A percentile compares a stretch with the other conserved stretches of the same genome.
Evolutionary conservation across 1,139 yeast genomes (phyloP).

Genomic region (Lipomyces yarrowii): DNA sequence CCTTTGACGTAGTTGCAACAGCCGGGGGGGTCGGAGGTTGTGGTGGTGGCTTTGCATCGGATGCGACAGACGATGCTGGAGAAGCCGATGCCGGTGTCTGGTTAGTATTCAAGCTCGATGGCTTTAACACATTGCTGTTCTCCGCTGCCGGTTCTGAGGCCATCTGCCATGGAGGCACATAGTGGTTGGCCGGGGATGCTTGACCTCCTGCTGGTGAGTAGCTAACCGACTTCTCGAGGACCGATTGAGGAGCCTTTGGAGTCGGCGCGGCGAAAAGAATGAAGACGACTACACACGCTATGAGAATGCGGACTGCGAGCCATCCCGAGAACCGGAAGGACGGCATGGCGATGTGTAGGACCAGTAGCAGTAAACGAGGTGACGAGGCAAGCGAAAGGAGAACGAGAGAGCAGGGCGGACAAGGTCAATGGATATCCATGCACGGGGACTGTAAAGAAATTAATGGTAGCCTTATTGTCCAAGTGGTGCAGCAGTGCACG

Average conservation of each 20-base stretch:
- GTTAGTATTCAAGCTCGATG: not conserved
- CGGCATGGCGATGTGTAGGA: slow-evolving; percentile 1
- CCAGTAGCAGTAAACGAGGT: not conserved
- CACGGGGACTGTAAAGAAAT: not conserved
- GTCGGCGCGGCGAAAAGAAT: slow-evolving; percentile 7
- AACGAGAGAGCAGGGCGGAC: not conserved
- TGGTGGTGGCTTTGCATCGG: not conserved
- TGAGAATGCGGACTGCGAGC: slow-evolving; percentile 7
- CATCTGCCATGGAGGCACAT: not conserved
- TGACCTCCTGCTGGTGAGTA: not conserved
- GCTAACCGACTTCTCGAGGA: not conserved
- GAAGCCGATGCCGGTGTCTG: not conserved
- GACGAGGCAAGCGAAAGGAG: not conserved
- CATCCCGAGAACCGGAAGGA: slow-evolving; percentile 11
- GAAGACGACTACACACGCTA: slow-evolving; percentile 2
- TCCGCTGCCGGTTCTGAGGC: not conserved
- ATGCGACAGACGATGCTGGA: not conserved
- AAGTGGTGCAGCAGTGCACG: not conserved
- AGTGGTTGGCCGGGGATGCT: not conserved
- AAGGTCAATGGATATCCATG: not conserved
- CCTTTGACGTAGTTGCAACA: not conserved
- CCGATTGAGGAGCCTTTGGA: not conserved
- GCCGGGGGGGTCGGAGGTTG: not conserved
- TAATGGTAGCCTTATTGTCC: not conserved
- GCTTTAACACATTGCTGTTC: not conserved